These are phyloP conservation scores for Camelina neglecta DNA, from an alignment of 345 rosid genomes.

Conservation along the genomic window DNA sequence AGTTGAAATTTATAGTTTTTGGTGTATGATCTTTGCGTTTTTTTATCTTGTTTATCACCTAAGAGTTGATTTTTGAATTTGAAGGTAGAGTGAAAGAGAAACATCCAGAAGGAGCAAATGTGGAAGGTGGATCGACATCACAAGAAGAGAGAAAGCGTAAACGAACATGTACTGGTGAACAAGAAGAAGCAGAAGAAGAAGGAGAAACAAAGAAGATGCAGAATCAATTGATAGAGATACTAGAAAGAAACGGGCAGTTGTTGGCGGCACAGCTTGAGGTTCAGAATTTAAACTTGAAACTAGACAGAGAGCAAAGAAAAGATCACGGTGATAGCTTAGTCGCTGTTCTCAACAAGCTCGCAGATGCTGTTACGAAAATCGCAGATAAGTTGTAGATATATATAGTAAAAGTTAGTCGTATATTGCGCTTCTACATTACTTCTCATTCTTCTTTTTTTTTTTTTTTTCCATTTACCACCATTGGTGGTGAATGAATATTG, in stretches of 20 bases:
- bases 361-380: constrained; percentile 82
- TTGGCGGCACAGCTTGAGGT: constrained; percentile 82
- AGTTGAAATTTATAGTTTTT: background rate
- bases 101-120: constrained; percentile 44
- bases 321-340: constrained; percentile 71
- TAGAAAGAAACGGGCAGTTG: constrained; percentile 80
- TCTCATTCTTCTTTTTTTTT: constrained; percentile 1
- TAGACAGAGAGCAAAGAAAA: constrained; percentile 89
- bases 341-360: constrained; percentile 83
- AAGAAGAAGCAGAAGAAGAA: constrained; percentile 46
- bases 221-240: constrained; percentile 57
- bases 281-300: constrained; percentile 67
- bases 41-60: background rate
- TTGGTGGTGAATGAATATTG: constrained; percentile 33
- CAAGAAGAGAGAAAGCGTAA: constrained; percentile 77
- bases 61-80: constrained; percentile 27
- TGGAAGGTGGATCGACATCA: constrained; percentile 63
- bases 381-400: constrained; percentile 78
- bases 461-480: constrained; percentile 8
- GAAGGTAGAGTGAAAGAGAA: constrained; percentile 64
- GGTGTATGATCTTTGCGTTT: background rate
- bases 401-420: constrained; percentile 16
- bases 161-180: constrained; percentile 40
- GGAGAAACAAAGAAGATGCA: constrained; percentile 56
- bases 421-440: constrained; percentile 13